Evolutionary conservation across 805 yeast species (phyloP), one percentile per base, ranked within the genome.

Genomic region (Yamadazyma akitaensis): DNA sequence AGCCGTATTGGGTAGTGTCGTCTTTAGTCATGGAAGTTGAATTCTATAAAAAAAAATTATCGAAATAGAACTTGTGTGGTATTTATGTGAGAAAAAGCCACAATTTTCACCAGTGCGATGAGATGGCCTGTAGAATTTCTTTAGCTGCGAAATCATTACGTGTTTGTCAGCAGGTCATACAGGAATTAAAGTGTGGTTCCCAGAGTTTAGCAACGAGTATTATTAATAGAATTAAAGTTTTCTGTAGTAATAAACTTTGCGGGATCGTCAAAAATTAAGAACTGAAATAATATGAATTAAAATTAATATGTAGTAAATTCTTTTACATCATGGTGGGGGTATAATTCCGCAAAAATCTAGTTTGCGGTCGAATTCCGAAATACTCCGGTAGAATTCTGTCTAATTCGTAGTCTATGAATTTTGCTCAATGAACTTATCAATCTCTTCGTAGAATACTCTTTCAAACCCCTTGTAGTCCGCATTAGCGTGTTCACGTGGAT

Each of bases 1-100:
- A 88, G 13, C 75, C 76, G 65, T 61, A 70, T 47, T 62, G 53
- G 21, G 56, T 33, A 17, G 53, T 35, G 47, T 53, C 50, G 50
- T 68, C 70, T 53, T 68, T 67, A 37, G 79, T 73, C 79, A 75
- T 72, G 24, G 24, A 21, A 21, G 41, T 31, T 48, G 21, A 41
- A 25, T 16, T 31, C 33, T 38, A 16, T 38, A n/a, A n/a, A n/a
- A 4, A 26, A 16, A 12, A 21, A 38, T 2, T 38, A 7, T 21
- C 7, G 7, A 21, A 14, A 11, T 25, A 25, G 41, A 4, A 16
- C 16, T 3, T 14, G 19, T 25, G 26, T 8, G 41, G 13, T 38
- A 38, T 26, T 38, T 38, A 38, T 26, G 21, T 21, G 5, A 36
- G 11, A 18, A 18, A 13, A 32, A 12, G 51, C 47, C 41, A 41